These are phyloP conservation scores for Coleophoma eucalyptorum DNA, from an alignment of 2,329 filamentous ascomycete genomes.

Conservation along the genomic window DNA sequence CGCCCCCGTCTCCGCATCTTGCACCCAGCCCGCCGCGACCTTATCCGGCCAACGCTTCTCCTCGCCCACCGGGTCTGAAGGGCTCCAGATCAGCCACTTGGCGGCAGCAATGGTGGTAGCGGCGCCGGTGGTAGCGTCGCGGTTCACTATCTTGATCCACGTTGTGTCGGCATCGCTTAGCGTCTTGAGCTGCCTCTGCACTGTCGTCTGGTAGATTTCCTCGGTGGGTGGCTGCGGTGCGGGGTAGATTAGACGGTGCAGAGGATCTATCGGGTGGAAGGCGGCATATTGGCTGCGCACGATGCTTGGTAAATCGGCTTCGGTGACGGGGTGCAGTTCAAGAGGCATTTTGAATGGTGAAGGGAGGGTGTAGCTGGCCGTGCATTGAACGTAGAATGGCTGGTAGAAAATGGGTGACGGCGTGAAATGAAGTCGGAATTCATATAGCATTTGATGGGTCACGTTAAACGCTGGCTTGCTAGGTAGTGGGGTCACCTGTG, in stretches of 20 bases:
- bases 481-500: too few species aligned
- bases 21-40: conserved; percentile 1
- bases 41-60: not conserved
- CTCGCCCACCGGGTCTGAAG: too few species aligned
- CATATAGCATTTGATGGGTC: too few species aligned
- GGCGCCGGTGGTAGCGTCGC: conserved; percentile 1
- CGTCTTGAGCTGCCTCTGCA: not conserved
- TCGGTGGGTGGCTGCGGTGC: conserved; percentile 3
- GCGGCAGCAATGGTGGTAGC: conserved; percentile 4
- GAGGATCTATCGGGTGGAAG: conserved; percentile 7
- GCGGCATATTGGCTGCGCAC: conserved; percentile 7
- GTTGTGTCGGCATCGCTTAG: not conserved
- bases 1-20: not conserved
- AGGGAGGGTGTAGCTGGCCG: too few species aligned
- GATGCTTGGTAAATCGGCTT: conserved; percentile 6
- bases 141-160: conserved; percentile 1
- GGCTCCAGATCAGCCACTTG: conserved; percentile 12
- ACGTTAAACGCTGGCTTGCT: too few species aligned
- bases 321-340: conserved; percentile 2
- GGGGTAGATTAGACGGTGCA: conserved; percentile 10
- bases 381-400: too few species aligned
- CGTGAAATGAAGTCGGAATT: too few species aligned
- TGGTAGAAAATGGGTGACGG: too few species aligned
- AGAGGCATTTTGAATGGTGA: conserved; percentile 5
- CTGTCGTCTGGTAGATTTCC: not conserved